These are phyloP conservation scores for Melastoma malabathricum DNA, from an alignment of 345 rosid species.

Conservation along the genomic window DNA sequence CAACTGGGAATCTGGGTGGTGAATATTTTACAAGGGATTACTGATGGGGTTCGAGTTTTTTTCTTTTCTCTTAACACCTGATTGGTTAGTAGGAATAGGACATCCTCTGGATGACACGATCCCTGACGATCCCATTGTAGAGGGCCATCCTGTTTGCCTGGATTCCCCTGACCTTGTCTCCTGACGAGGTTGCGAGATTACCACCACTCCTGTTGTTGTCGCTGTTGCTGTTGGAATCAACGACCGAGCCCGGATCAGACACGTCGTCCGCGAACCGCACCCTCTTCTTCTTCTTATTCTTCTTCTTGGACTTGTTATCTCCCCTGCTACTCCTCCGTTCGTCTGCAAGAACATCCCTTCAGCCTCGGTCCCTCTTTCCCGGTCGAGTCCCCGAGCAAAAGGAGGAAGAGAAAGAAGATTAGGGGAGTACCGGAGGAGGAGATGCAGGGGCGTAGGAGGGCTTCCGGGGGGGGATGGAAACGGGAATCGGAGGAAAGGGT, in stretches of 20 bases:
- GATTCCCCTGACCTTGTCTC: conserved; percentile 20
- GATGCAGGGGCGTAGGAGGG: conserved; percentile 35
- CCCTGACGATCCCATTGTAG: conserved; percentile 49
- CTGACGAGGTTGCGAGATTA: too few relatives aligned
- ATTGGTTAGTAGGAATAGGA: conserved; percentile 24
- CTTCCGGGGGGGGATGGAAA: conserved; percentile 13
- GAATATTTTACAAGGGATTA: too few relatives aligned
- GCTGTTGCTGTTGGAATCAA: too few relatives aligned
- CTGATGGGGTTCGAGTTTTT: too few relatives aligned
- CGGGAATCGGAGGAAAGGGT: conserved; percentile 15
- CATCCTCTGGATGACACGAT: conserved; percentile 40
- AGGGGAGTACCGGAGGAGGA: conserved; percentile 30
- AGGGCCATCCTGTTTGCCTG: conserved; percentile 62
- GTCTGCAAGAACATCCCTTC: not conserved
- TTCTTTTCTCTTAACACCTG: too few relatives aligned
- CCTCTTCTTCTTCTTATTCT: conserved; percentile 30
- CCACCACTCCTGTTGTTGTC: too few relatives aligned
- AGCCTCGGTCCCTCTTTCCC: not conserved
- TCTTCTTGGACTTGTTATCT: conserved; percentile 9
- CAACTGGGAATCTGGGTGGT: too few relatives aligned
- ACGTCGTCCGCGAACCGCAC: conserved; percentile 52
- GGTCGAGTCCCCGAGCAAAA: too few relatives aligned
- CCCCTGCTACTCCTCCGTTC: conserved; percentile 18
- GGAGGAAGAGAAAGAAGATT: too few relatives aligned
- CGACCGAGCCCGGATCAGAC: conserved; percentile 23